Conservation (phyloP, 257 asterid genomes). For the Petunia secreta region DNA sequence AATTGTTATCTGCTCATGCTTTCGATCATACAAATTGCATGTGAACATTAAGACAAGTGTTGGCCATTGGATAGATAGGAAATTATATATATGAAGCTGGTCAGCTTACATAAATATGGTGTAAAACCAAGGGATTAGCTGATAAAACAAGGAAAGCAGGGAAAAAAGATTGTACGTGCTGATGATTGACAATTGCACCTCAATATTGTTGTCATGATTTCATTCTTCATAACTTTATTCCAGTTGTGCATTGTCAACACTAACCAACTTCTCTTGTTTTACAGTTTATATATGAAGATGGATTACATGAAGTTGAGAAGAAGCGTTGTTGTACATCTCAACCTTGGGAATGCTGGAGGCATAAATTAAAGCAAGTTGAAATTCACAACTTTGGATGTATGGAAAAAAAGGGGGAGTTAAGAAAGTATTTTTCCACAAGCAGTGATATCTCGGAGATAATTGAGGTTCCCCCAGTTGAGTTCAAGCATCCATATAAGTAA, state of each 20-base stretch:
- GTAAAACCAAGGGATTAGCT: no score
- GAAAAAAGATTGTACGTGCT: no score
- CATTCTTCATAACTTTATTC: not conserved
- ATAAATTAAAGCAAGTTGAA: not conserved
- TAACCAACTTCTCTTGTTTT: not conserved
- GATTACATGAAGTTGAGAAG: not conserved
- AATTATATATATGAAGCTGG: no score
- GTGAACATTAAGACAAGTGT: not conserved
- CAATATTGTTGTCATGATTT: not conserved
- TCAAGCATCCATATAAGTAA: not conserved
- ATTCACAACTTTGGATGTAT: not conserved
- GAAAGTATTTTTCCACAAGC: not conserved
- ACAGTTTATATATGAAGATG: not conserved
- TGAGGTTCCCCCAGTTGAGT: not conserved
- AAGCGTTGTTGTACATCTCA: not conserved
- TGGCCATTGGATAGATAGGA: no score
- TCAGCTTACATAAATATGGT: no score
- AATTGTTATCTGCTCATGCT: not conserved
- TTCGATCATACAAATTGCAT: no score
- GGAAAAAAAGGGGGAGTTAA: not conserved
- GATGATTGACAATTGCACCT: not conserved
- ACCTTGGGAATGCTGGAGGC: slow-evolving; percentile 1
- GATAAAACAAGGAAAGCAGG: not conserved
- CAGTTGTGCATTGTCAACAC: not conserved
- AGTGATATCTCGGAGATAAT: not conserved